Conservation (phyloP, 768 basidiomycete species). For the Hygrocybe punicea region DNA sequence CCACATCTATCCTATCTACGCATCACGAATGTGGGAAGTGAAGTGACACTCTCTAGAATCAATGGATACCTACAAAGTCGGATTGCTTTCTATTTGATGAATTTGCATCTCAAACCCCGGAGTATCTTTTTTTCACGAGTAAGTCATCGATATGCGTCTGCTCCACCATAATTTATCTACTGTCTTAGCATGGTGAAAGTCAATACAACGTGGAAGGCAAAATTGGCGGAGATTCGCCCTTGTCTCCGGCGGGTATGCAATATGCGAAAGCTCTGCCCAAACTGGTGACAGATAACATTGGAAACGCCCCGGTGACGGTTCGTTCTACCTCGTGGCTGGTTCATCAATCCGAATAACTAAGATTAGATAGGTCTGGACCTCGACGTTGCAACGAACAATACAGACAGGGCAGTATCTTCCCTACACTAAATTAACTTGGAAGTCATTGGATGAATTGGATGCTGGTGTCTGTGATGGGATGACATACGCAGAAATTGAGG, state of each 20-base stretch:
- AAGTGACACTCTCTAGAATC: conserved; percentile 82
- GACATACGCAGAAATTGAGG: conserved; percentile 99
- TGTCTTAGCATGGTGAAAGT: conserved; percentile 88
- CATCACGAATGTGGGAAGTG: conserved; percentile 89
- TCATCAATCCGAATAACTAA: conserved; percentile 4
- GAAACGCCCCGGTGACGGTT: conserved; percentile 82
- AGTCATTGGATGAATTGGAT: conserved; percentile 95
- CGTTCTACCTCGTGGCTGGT: conserved; percentile 18
- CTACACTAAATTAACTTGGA: conserved; percentile 95
- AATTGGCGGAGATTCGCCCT: conserved; percentile 93
- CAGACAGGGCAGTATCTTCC: conserved; percentile 82
- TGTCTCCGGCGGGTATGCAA: conserved; percentile 79
- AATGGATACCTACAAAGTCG: conserved; percentile 95
- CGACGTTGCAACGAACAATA: conserved; percentile 89
- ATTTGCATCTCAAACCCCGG: conserved; percentile 92
- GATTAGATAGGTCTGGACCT: conserved; percentile 85
- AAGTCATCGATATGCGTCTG: conserved; percentile 25
- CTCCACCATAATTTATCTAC: conserved; percentile 7
- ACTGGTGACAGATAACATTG: conserved; percentile 86
- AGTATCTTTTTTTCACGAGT: conserved; percentile 96
- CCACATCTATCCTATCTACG: conserved; percentile 85
- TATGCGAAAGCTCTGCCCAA: conserved; percentile 86
- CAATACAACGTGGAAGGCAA: conserved; percentile 95
- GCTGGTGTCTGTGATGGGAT: conserved; percentile 99
- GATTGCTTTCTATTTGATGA: conserved; percentile 98